phyloP scores from a whole-genome alignment of 257 asterid genomes.

The Paraleonurus japonicus region DNA sequence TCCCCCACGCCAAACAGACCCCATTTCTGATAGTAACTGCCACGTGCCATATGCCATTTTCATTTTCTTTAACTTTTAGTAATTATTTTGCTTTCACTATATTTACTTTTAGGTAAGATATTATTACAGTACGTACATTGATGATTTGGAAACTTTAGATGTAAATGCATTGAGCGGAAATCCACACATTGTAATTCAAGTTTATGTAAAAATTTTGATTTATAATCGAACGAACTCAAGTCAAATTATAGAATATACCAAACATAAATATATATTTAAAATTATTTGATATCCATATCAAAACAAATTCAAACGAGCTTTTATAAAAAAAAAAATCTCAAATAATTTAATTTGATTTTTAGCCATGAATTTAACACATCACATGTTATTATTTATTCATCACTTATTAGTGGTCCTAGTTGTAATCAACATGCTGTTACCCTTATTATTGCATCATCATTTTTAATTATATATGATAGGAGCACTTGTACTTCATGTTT shows the following conservation, averaged over 20 bases:
- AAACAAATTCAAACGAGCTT: too few species aligned
- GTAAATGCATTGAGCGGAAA: too few species aligned
- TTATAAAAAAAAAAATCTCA: too few species aligned
- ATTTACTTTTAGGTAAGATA: not conserved
- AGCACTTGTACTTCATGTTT: not conserved
- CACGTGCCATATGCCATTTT: conserved; percentile 24
- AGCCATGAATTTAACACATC: not conserved
- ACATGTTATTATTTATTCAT: not conserved
- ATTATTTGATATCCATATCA: too few species aligned
- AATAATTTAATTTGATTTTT: too few species aligned
- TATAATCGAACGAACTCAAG: too few species aligned
- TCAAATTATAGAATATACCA: too few species aligned
- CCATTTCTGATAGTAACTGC: conserved; percentile 32
- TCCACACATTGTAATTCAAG: too few species aligned
- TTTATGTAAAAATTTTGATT: too few species aligned
- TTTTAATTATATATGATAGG: not conserved
- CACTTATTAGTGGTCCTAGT: conserved; percentile 5
- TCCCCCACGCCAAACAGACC: conserved; percentile 29
- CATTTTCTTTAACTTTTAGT: not conserved
- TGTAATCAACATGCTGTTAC: not conserved
- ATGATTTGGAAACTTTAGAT: not conserved
- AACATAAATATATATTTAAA: too few species aligned
- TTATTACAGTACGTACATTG: not conserved
- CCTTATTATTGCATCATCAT: conserved; percentile 2
- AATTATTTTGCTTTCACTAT: not conserved